Evolutionary conservation across 345 rosid genomes (phyloP).

Genomic region (Turnera subulata): DNA sequence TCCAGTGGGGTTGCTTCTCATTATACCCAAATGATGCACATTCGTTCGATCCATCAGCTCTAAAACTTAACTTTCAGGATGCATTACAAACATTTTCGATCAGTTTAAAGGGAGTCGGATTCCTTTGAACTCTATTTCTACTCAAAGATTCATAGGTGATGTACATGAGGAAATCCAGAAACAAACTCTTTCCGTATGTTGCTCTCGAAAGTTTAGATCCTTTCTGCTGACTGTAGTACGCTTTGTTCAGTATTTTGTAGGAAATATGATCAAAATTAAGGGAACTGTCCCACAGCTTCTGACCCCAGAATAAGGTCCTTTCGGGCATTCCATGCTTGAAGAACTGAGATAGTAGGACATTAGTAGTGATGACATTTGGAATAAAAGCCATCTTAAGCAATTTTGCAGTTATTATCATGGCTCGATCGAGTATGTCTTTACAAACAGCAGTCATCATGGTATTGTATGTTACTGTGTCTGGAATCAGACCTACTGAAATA

Average conservation of each 20-base stretch:
- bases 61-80: constrained; percentile 9
- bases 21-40: too few species aligned
- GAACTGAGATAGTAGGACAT: constrained; percentile 52
- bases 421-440: constrained; percentile 50
- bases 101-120: constrained; percentile 18
- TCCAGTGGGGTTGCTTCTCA: too few species aligned
- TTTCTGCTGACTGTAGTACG: constrained; percentile 26
- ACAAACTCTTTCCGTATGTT: constrained; percentile 43
- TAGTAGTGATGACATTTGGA: constrained; percentile 55
- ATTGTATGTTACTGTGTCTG: constrained; percentile 68
- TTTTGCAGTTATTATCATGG: constrained; percentile 58
- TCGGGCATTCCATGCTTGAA: constrained; percentile 71
- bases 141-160: constrained; percentile 50
- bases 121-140: constrained; percentile 26
- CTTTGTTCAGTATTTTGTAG: constrained; percentile 40
- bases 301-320: constrained; percentile 56
- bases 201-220: constrained; percentile 17
- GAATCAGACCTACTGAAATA: constrained; percentile 49
- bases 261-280: constrained; percentile 60
- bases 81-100: constrained; percentile 20
- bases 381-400: constrained; percentile 69
- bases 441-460: constrained; percentile 53
- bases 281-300: constrained; percentile 55
- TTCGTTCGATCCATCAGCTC: too few species aligned
- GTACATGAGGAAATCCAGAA: constrained; percentile 71